A percentile compares a stretch with the other conserved stretches of the same genome.
phyloP scores from a whole-genome alignment of 148 eudicot species.

The Cornus controversa region DNA sequence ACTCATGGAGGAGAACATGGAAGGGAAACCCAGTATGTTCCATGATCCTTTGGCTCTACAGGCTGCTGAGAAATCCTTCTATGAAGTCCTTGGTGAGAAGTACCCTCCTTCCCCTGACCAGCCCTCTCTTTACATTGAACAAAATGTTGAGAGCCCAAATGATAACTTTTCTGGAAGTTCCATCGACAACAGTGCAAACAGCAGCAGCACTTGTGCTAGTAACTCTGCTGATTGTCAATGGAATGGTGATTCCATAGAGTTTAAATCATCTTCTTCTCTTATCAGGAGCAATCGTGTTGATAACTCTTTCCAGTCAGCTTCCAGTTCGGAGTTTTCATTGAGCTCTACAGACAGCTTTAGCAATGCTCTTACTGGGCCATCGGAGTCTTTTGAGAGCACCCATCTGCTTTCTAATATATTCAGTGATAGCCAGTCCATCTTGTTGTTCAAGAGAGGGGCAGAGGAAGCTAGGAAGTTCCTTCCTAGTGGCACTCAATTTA shows the following conservation, averaged over 20 bases:
- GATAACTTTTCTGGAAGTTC: conserved; percentile 14
- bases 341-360: conserved; percentile 5
- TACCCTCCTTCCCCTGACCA: conserved; percentile 22
- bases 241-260: background rate
- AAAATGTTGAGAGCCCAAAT: conserved; percentile 20
- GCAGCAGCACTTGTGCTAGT: conserved; percentile 18
- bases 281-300: background rate
- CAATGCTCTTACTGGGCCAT: background rate
- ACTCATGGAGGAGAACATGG: conserved; percentile 56
- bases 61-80: conserved; percentile 52
- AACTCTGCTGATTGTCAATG: background rate
- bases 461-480: conserved; percentile 47
- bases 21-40: conserved; percentile 40
- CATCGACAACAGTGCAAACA: conserved; percentile 9
- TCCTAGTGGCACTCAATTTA: conserved; percentile 21
- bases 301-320: background rate
- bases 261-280: background rate
- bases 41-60: conserved; percentile 48
- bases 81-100: conserved; percentile 41
- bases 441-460: conserved; percentile 42
- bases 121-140: background rate
- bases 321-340: conserved; percentile 16
- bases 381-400: background rate
- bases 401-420: conserved; percentile 23
- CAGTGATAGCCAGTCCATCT: conserved; percentile 28